Evolutionary conservation across 352 stramenopile genomes (phyloP).

Genomic region (Phytophthora agathidicida): DNA sequence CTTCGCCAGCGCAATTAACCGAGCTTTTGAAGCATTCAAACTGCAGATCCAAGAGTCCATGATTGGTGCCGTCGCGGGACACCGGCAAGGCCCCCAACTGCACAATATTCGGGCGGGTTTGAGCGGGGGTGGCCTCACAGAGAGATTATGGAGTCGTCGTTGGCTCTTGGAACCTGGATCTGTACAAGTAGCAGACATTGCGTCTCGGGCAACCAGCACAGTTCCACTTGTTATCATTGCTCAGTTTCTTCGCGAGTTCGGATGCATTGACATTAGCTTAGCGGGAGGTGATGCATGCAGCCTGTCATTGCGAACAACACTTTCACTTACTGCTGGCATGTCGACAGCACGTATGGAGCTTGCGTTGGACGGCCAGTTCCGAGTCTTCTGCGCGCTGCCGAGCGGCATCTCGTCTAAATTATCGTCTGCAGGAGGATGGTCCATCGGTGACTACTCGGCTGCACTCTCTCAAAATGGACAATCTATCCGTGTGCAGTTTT

Average conservation of each 20-base stretch:
- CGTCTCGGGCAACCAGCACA: not conserved
- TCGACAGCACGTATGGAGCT: conserved; percentile 17
- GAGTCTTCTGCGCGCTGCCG: conserved; percentile 26
- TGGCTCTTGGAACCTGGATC: conserved; percentile 28
- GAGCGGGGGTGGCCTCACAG: not conserved
- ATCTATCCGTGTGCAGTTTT: conserved; percentile 6
- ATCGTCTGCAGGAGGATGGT: conserved; percentile 2
- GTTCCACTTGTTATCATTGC: not conserved
- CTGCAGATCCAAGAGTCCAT: conserved; percentile 2
- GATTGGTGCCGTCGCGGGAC: not conserved
- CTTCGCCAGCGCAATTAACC: not conserved
- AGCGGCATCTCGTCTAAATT: conserved; percentile 21
- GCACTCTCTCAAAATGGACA: not conserved
- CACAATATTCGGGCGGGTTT: not conserved
- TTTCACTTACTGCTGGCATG: not conserved
- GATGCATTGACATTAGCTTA: conserved; percentile 17
- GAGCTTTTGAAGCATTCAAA: conserved; percentile 8
- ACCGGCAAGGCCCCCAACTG: not conserved
- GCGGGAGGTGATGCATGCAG: not conserved
- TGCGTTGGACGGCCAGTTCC: conserved; percentile 24
- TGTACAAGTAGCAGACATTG: not conserved
- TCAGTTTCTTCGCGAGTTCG: conserved; percentile 9
- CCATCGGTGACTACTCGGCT: conserved; percentile 11
- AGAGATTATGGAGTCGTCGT: conserved; percentile 9
- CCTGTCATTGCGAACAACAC: conserved; percentile 2